A percentile compares a stretch with the other conserved stretches of the same genome.
These are phyloP conservation scores for Singerocomus rubriflavus DNA, from an alignment of 1,284 basidiomycete species.

Conservation along the genomic window DNA sequence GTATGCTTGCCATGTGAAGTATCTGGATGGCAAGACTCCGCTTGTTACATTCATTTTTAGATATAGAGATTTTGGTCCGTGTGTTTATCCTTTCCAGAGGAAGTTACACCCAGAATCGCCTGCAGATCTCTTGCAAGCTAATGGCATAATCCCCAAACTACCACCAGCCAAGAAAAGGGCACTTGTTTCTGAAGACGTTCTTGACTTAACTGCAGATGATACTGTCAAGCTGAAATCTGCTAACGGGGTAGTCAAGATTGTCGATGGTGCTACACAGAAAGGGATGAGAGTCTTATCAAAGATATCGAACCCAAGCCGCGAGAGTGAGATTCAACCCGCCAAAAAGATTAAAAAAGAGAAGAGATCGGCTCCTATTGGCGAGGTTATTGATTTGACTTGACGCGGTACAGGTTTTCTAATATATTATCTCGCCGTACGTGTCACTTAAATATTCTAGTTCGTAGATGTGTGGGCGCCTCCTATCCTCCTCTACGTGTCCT, in stretches of 20 bases:
- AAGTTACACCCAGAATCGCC: neutral
- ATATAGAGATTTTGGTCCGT: conserved; percentile 30
- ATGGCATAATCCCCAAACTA: conserved; percentile 26
- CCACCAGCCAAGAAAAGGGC: conserved; percentile 1
- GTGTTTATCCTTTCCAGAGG: neutral
- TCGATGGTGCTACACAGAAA: conserved; percentile 3
- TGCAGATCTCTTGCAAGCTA: conserved; percentile 29
- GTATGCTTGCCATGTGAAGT: neutral
- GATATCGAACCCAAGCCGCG: neutral
- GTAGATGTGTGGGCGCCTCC: no score
- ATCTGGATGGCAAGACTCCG: conserved; percentile 19
- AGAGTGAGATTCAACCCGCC: conserved; percentile 4
- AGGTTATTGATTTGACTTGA: conserved; percentile 33
- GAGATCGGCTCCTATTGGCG: conserved; percentile 8
- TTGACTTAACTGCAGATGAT: conserved; percentile 22
- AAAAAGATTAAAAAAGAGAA: conserved; percentile 31
- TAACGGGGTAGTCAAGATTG: conserved; percentile 6
- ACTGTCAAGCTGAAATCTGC: conserved; percentile 11
- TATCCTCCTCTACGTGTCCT: neutral
- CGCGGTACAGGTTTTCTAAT: neutral
- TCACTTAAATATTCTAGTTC: no score
- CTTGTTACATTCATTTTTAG: conserved; percentile 29
- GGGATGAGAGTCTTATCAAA: conserved; percentile 3
- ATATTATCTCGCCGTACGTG: no score
- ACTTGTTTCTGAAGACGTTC: conserved; percentile 11